These are phyloP conservation scores for Sodiomyces alkalinus DNA, from an alignment of 2,329 filamentous ascomycete species.

Conservation along the genomic window DNA sequence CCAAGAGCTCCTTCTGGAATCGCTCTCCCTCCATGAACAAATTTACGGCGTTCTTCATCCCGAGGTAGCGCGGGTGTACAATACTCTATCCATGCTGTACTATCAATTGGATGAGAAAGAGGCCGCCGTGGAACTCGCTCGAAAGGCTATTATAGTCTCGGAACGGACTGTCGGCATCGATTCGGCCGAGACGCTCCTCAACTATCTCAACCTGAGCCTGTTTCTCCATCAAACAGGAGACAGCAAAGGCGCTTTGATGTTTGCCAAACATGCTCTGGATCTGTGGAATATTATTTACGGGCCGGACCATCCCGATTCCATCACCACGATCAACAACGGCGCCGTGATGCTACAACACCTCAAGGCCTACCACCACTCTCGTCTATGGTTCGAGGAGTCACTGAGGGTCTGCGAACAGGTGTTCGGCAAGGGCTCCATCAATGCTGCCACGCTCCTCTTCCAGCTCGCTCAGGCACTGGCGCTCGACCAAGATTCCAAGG, in stretches of 20 bases:
- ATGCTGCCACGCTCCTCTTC: conserved; percentile 89
- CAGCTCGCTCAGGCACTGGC: conserved; percentile 92
- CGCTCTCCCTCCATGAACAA: conserved; percentile 89
- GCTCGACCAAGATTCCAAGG: conserved; percentile 89
- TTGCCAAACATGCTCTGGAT: conserved; percentile 83
- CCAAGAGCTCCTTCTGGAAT: conserved; percentile 91
- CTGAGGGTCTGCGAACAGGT: conserved; percentile 78
- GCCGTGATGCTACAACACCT: conserved; percentile 96
- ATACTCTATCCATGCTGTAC: conserved; percentile 87
- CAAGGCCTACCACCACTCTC: conserved; percentile 88
- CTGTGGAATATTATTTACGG: conserved; percentile 98
- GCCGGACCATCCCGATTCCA: conserved; percentile 83
- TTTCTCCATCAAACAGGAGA: conserved; percentile 90
- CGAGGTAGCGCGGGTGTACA: conserved; percentile 90
- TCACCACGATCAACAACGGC: conserved; percentile 97
- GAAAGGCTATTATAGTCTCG: conserved; percentile 91
- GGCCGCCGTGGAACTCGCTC: conserved; percentile 83
- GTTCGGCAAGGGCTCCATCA: conserved; percentile 79
- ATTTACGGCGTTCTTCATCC: conserved; percentile 97
- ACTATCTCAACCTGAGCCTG: conserved; percentile 88
- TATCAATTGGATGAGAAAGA: conserved; percentile 98
- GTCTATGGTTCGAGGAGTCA: conserved; percentile 92
- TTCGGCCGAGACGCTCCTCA: conserved; percentile 82
- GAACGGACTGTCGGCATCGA: conserved; percentile 91
- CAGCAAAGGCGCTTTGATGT: conserved; percentile 72